Evolutionary conservation across 306 rosid genomes (phyloP), one percentile per base, ranked within the genome.

Genomic region (Astragalus membranaceus): DNA sequence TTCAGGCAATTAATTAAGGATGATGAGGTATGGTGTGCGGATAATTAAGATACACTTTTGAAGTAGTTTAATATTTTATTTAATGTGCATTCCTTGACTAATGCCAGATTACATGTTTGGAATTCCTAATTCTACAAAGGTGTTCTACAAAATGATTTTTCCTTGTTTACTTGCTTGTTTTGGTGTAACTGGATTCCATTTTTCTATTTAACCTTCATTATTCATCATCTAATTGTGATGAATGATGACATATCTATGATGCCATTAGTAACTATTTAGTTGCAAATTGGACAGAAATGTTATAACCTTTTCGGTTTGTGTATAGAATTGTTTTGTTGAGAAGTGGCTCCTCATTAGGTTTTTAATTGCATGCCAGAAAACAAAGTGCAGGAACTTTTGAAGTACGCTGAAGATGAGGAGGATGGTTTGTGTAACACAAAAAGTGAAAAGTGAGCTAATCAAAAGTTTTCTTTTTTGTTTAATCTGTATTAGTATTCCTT

Each of bases 361-460:
- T 56, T 81, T 64, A 74, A 76, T 55, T 81, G 73, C 53, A 67
- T 36, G 29, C 77, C 83, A 70, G 84, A 80, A 77, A 61, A 78
- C 69, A 60, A 53, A 49, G 77, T 64, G 43, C 57, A 59, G 65
- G 73, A 74, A 56, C 64, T 56, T 67, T 39, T 61, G 58, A 60
- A 54, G 75, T 76, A 39, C 57, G 74, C 73, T 75, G 87, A 81
- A 61, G 86, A 81, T 74, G 42, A 49, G 64, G 79, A 73, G 77
- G 70, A 20, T 68, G 87, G 69, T 65, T 68, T 47, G 44, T 72
- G 78, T 73, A 51, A 64, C 74, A 36, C 46, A 56, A 64, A 56
- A 48, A 72, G 82, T 69, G 69, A 66, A 78, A 83, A 33, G 94
- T 85, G 80, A 81, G 90, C 73, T 23, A 50, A 49, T 63, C 29